Evolutionary conservation across 1,284 basidiomycete species (phyloP).

Genomic region (Rugosomyces carneus): DNA sequence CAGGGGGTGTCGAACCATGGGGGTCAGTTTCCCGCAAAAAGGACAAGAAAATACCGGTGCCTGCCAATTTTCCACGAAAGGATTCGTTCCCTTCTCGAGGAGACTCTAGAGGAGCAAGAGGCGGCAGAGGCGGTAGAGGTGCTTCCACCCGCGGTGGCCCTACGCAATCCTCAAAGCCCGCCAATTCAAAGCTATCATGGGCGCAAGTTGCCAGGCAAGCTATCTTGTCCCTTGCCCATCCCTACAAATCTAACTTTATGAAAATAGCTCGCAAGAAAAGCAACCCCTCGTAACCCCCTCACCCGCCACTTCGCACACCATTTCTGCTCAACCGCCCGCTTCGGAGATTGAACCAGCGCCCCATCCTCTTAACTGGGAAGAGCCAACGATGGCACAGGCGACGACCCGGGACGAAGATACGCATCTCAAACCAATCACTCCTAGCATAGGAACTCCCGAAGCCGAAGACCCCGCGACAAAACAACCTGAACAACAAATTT

Average conservation of each 20-base stretch:
- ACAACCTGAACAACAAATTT: slow-evolving; percentile 15
- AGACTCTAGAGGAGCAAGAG: slow-evolving; percentile 58
- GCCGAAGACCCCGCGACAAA: slow-evolving; percentile 21
- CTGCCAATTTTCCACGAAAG: slow-evolving; percentile 44
- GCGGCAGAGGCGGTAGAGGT: slow-evolving; percentile 61
- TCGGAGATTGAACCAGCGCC: slow-evolving; percentile 30
- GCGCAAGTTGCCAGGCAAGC: slow-evolving; percentile 71
- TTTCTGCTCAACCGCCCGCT: slow-evolving; percentile 19
- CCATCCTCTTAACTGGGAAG: slow-evolving; percentile 54
- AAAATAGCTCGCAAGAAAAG: slow-evolving; percentile 55
- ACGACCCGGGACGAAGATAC: slow-evolving; percentile 75
- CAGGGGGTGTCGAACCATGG: slow-evolving; percentile 81
- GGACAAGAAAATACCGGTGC: slow-evolving; percentile 58
- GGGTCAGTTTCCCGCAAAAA: slow-evolving; percentile 85
- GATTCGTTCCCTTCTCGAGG: slow-evolving; percentile 45
- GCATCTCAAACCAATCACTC: slow-evolving; percentile 31
- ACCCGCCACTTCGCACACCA: slow-evolving; percentile 22
- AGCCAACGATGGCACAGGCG: slow-evolving; percentile 65
- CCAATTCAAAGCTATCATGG: slow-evolving; percentile 72
- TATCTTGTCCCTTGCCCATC: slow-evolving; percentile 5
- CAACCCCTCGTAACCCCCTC: slow-evolving; percentile 28
- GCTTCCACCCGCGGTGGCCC: slow-evolving; percentile 54
- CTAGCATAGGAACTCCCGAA: slow-evolving; percentile 22
- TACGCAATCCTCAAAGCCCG: slow-evolving; percentile 49
- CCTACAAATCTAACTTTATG: slow-evolving; percentile 7